Evolutionary conservation across 2,329 filamentous ascomycete species (phyloP), one percentile per base, ranked within the genome.

Genomic region (Epichloe glyceriae): DNA sequence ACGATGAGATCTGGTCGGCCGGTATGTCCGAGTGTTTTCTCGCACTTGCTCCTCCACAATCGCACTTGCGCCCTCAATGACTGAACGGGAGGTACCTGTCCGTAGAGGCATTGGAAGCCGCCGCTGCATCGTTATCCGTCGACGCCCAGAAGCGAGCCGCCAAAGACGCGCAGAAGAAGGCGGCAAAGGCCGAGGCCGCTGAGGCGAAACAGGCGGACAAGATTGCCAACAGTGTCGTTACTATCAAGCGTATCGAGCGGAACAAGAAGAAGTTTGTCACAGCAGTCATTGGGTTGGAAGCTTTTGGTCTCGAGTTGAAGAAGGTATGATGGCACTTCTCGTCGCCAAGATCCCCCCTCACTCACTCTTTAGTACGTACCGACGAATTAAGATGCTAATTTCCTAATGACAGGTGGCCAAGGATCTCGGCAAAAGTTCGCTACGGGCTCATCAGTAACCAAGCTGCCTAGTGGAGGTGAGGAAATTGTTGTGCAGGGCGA

Each of bases 341-440:
- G 7, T 26, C 30, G 10, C 14, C 19, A n/a, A 8, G 12, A 14
- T 39, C 26, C 20, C 1, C 26, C 26, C 1, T 5, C 26, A 8
- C 8, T 4, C 10, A 30, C 11, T 45, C 14, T 45, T n/a, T 15
- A 1, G 19, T 40, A n/a, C 35, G 26, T 19, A 26, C 20, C 2
- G 8, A 15, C 20, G 20, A 20, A 17, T 46, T 19, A 17, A 17
- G 41, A 33, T 46, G 37, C 43, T 50, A 47, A 50, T 12, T 11
- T 26, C 14, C n/a, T 20, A 20, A 50, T 40, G 41, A 11, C 40
- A 73, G 70, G 76, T 95, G 7, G 84, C 90, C 52, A 97, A 97
- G 74, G 93, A 97, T 63, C 83, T 97, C 59, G 93, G 93, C 55
- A 98, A 97, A 97, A 96, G 71, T 97, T 98, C 64, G 93, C 93